Evolutionary conservation across 2,329 filamentous ascomycete genomes (phyloP).

Genomic region (Dendrostoma leiphaemia): DNA sequence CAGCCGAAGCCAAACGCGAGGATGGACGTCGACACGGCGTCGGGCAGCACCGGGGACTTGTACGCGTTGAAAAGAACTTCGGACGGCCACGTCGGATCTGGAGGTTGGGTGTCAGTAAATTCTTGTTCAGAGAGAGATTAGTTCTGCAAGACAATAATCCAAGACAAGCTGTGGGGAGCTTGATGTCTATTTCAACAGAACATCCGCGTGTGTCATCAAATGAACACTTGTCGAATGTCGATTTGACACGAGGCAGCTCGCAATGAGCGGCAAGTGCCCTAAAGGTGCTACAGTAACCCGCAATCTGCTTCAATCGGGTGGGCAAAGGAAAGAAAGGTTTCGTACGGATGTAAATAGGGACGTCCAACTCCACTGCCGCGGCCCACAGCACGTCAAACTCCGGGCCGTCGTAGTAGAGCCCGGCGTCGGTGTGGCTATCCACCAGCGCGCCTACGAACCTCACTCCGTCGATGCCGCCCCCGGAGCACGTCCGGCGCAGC

Average conservation of each 20-base stretch:
- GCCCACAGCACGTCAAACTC: slow-evolving; percentile 11
- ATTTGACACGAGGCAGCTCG: no score
- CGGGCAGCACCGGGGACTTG: slow-evolving; percentile 18
- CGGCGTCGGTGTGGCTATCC: slow-evolving; percentile 15
- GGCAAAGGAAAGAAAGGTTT: no score
- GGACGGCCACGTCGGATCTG: slow-evolving; percentile 15
- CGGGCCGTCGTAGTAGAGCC: slow-evolving; percentile 13
- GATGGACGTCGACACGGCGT: slow-evolving; percentile 30
- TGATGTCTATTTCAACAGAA: no score
- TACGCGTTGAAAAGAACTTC: slow-evolving; percentile 32
- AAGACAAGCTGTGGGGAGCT: no score
- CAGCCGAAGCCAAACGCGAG: slow-evolving; percentile 45
- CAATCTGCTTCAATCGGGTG: no score
- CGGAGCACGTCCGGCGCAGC: slow-evolving; percentile 39
- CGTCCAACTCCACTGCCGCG: slow-evolving; percentile 11
- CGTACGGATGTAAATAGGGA: slow-evolving; percentile 17
- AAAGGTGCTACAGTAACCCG: no score
- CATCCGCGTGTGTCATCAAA: no score
- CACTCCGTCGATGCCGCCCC: neutral
- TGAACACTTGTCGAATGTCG: no score
- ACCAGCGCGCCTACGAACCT: slow-evolving; percentile 15
- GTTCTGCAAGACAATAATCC: no score
- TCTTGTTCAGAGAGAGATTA: no score
- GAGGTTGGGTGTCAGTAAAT: no score
- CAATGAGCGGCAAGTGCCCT: no score